phyloP scores from a whole-genome alignment of 192 early-diverging fungal species.

The Mortierella claussenii region DNA sequence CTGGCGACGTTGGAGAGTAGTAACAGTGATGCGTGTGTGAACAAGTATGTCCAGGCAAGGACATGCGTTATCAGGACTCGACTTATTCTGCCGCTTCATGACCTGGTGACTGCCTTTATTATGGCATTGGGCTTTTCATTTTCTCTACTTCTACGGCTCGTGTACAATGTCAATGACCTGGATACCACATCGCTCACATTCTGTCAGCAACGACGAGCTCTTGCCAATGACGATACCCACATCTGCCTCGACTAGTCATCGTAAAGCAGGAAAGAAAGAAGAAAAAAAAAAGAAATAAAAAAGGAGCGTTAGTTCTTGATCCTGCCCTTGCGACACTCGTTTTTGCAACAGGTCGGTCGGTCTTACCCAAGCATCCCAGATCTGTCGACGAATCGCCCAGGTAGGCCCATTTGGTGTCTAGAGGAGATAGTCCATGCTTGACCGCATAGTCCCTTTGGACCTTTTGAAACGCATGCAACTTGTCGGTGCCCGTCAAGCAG shows the following conservation, averaged over 20 bases:
- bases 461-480: conserved; percentile 39
- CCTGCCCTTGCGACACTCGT: neutral
- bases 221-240: conserved; percentile 44
- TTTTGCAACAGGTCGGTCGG: neutral
- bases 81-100: neutral
- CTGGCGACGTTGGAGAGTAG: no score
- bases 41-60: no score
- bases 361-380: conserved; percentile 47
- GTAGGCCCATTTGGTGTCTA: conserved; percentile 43
- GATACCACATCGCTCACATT: conserved; percentile 38
- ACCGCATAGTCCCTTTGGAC: conserved; percentile 29
- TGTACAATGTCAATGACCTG: conserved; percentile 35
- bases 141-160: no score
- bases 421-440: conserved; percentile 14
- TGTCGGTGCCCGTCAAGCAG: conserved; percentile 43
- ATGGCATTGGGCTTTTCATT: neutral
- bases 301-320: neutral
- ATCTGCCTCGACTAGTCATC: conserved; percentile 53
- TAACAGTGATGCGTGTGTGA: no score
- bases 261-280: no score
- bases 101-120: neutral
- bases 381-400: conserved; percentile 44
- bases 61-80: no score
- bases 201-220: conserved; percentile 32
- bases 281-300: conserved; percentile 2